These are phyloP conservation scores for Plasmodium gallinaceum DNA, from an alignment of 169 alveolate species.

Conservation along the genomic window DNA sequence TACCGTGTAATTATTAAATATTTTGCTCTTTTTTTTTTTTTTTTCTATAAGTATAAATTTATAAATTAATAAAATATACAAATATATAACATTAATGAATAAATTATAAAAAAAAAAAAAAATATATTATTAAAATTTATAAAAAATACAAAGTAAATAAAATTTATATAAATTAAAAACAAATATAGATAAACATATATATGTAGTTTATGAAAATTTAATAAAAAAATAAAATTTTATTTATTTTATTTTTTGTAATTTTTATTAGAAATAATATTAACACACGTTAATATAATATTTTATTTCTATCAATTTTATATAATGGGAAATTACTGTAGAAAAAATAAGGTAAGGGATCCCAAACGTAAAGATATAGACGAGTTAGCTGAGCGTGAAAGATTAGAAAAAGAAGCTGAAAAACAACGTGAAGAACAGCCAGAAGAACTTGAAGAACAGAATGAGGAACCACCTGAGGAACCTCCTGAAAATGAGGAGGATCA, in stretches of 20 bases:
- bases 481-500: conserved; percentile 52
- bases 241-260: conserved; percentile 8
- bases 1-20: conserved; percentile 39
- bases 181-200: too few relatives aligned
- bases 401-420: conserved; percentile 38
- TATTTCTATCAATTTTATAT: conserved; percentile 23
- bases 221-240: background rate
- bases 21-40: conserved; percentile 28
- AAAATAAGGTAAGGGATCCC: conserved; percentile 82
- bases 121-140: too few relatives aligned
- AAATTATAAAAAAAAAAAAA: too few relatives aligned
- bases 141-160: too few relatives aligned
- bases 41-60: background rate
- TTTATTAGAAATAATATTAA: background rate
- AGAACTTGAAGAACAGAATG: conserved; percentile 48
- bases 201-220: too few relatives aligned
- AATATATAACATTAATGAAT: conserved; percentile 2
- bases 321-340: conserved; percentile 76
- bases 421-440: conserved; percentile 45
- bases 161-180: too few relatives aligned
- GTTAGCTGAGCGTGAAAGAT: conserved; percentile 55
- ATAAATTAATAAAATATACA: conserved; percentile 34
- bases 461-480: conserved; percentile 59
- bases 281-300: background rate
- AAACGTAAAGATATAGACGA: conserved; percentile 83